Evolutionary conservation across 345 rosid genomes (phyloP), one percentile per base, ranked within the genome.

Genomic region (Xanthoceras sorbifolium): DNA sequence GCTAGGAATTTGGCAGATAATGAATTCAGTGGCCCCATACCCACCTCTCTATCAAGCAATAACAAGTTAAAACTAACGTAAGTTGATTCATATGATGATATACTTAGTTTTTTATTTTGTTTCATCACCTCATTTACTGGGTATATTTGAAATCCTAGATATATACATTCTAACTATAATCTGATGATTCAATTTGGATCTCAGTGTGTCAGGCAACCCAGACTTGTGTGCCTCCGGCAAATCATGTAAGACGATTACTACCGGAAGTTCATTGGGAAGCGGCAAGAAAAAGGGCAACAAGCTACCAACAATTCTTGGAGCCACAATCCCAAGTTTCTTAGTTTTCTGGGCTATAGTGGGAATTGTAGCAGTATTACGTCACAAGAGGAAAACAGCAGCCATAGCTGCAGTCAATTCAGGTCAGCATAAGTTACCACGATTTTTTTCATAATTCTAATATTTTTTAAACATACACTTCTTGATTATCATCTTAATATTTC

Each of bases 131-230:
- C 20, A 2, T 26, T 9, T 32, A 23, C 17, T 15, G 22, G 22
- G 18, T 8, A 71, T 62, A 34, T 48, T 10, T 9, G 25, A 71
- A 57, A 15, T 73, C 12, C 48, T 8, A 18, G 18, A 5, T 31
- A 23, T 9, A 31, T 40, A 31, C 9, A 48, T 20, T 8, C 9
- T 32, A 34, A 69, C n/a, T 46, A 67, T 26, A 3, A 5, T 36
- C 42, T 23, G 26, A 50, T 22, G 15, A 74, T 44, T 38, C 34
- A 74, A 75, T 9, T n/a, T 59, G 44, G 17, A 73, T 73, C 0
- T 32, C 77, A 83, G 88, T 15, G 74, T 82, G 59, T 76, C 85
- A 18, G 88, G 81, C 9, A 87, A 85, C 73, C 81, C 88, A 9
- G 60, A 69, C 18, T 67, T 85, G 71, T 87, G 90, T 15, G 79